phyloP scores from a whole-genome alignment of 768 basidiomycete genomes.

The Clathrus columnatus region DNA sequence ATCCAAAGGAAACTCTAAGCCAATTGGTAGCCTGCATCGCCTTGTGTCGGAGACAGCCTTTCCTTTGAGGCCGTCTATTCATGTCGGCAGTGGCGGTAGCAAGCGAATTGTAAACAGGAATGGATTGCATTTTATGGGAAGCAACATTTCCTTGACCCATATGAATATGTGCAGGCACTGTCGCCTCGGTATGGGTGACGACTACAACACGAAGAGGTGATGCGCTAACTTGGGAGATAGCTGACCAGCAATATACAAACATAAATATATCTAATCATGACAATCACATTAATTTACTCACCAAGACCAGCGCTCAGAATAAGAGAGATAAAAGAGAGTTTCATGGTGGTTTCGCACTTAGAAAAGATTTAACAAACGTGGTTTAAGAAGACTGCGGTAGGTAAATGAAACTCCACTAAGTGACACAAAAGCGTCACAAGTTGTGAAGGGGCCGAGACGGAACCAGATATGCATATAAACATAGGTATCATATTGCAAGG shows the following conservation, averaged over 20 bases:
- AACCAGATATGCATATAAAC: too few species aligned
- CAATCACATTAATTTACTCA: neutral
- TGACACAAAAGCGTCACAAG: neutral
- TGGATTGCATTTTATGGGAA: slow-evolving; percentile 21
- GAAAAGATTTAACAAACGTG: neutral
- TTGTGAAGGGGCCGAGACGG: neutral
- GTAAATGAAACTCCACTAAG: neutral
- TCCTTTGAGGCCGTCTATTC: neutral
- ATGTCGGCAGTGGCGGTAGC: slow-evolving; percentile 7
- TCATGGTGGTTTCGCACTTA: neutral
- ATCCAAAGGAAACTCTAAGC: slow-evolving; percentile 47
- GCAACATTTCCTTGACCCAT: slow-evolving; percentile 26
- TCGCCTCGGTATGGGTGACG: slow-evolving; percentile 18
- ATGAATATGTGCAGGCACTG: slow-evolving; percentile 27
- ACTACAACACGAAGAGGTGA: slow-evolving; percentile 43
- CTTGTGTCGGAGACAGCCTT: slow-evolving; percentile 35
- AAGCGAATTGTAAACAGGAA: slow-evolving; percentile 14
- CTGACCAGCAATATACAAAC: neutral
- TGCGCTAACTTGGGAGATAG: slow-evolving; percentile 32
- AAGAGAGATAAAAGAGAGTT: slow-evolving; percentile 10
- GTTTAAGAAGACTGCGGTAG: neutral
- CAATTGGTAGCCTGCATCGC: slow-evolving; percentile 43
- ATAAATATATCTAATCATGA: slow-evolving; percentile 2
- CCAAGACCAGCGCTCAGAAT: slow-evolving; percentile 13
- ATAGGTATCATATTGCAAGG: neutral